A percentile compares a stretch with the other conserved stretches of the same genome.
These are phyloP conservation scores for Physcomitrellopsis africana DNA, from an alignment of 225 moss, liverwort and hornwort species.

Conservation along the genomic window DNA sequence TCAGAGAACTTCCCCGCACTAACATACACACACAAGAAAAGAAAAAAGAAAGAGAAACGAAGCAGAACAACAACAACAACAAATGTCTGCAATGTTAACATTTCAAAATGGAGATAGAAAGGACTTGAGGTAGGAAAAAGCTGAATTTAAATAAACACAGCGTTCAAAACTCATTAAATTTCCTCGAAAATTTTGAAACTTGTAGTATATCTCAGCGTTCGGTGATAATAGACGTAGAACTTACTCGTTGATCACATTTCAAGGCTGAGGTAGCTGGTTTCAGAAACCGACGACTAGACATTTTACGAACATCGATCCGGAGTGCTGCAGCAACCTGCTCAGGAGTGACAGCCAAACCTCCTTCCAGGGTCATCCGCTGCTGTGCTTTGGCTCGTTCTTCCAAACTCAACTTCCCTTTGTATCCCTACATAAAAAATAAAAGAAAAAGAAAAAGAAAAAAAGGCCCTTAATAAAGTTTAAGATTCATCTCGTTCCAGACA, in stretches of 20 bases:
- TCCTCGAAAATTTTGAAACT: conserved; percentile 14
- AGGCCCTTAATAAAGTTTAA: background rate
- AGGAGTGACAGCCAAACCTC: conserved; percentile 61
- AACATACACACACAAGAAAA: too few species aligned
- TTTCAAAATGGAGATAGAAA: too few species aligned
- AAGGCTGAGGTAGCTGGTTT: conserved; percentile 74
- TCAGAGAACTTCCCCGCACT: conserved; percentile 15
- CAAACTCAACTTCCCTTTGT: conserved; percentile 77
- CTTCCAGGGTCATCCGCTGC: conserved; percentile 58
- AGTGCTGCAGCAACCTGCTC: conserved; percentile 82
- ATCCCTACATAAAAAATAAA: conserved; percentile 53
- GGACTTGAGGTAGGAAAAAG: too few species aligned
- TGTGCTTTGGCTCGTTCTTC: conserved; percentile 71
- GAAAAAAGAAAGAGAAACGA: too few species aligned
- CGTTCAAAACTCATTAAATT: background rate
- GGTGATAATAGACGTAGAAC: background rate
- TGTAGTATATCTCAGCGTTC: conserved; percentile 4
- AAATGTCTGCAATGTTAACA: too few species aligned
- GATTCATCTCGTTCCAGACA: background rate
- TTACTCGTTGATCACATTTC: conserved; percentile 83
- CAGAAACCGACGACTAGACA: conserved; percentile 64
- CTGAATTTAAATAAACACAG: too few species aligned
- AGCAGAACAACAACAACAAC: too few species aligned
- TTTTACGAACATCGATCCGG: conserved; percentile 70
- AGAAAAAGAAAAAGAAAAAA: background rate